Evolutionary conservation across 495 filamentous ascomycete genomes (phyloP), one percentile per base, ranked within the genome.

Genomic region (Aspergillus baeticus): DNA sequence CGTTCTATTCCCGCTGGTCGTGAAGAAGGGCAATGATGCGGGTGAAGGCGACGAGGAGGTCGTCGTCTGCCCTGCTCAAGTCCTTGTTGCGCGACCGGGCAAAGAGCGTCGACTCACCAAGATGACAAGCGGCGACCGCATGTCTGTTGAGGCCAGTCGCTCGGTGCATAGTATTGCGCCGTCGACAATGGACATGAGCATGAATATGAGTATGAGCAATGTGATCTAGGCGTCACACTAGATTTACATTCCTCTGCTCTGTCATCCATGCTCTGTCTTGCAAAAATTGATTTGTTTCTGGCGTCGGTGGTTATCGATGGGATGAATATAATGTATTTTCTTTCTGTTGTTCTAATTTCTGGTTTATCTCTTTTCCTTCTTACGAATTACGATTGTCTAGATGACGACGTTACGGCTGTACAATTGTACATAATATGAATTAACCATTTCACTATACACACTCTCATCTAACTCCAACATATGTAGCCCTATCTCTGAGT

Each of bases 31-130:
- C 45, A 89, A 96, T 66, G 92, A 96, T 63, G 70, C 73, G 13
- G 93, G 92, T 14, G 83, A 87, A 15, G 88, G 89, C 23, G 89
- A 96, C 29, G 89, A 95, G 47, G 91, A 97, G 77, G 88, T 93
- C 53, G 91, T 97, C 35, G 90, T 98, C 35, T 92, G 86, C 54
- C 92, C 92, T 7, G 94, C 95, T 15, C 91, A 97, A 69, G 95
- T 98, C 38, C 81, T 98, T 29, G 83, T 96, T 18, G 76, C 78
- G 14, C 71, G 73, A 31, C 69, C 69, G 2, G 63, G 64, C 55
- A 77, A 76, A 61, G 78, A 79, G 35, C 77, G 73, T 57, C 73
- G 66, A 54, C 60, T 72, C 39, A 69, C 67, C 13, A 63, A 65
- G 49, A 75, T 75, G 62, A 45, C 68, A 48, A 79, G 75, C 51